These are phyloP conservation scores for Kwoniella europaea DNA, from an alignment of 768 basidiomycete species.

Conservation along the genomic window DNA sequence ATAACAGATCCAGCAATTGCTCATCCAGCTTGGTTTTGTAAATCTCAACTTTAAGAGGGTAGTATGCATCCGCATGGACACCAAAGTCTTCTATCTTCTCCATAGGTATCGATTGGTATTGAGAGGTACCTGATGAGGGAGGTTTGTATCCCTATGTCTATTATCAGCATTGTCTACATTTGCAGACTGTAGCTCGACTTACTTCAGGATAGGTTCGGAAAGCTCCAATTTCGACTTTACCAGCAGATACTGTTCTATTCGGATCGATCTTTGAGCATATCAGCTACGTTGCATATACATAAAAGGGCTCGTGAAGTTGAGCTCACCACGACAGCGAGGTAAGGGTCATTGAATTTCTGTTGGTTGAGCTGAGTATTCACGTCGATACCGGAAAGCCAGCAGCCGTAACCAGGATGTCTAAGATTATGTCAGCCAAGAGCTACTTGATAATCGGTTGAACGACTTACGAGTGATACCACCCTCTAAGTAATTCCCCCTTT, in stretches of 20 bases:
- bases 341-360: conserved; percentile 93
- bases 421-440: not conserved
- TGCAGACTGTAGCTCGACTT: conserved; percentile 30
- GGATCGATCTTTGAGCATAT: conserved; percentile 77
- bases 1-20: conserved; percentile 82
- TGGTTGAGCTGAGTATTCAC: conserved; percentile 96
- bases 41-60: conserved; percentile 88
- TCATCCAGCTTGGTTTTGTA: conserved; percentile 91
- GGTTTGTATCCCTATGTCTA: conserved; percentile 75
- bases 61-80: conserved; percentile 95
- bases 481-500: conserved; percentile 52
- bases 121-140: conserved; percentile 68
- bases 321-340: conserved; percentile 90
- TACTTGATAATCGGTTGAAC: not conserved
- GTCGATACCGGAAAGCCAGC: conserved; percentile 98
- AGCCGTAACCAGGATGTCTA: conserved; percentile 93
- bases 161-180: not conserved
- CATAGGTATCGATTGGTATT: conserved; percentile 95
- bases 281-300: not conserved
- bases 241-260: conserved; percentile 96
- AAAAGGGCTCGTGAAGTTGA: not conserved
- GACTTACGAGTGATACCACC: conserved; percentile 57
- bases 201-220: conserved; percentile 93
- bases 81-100: conserved; percentile 99
- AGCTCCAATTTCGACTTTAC: conserved; percentile 97